phyloP scores from a whole-genome alignment of 2,329 filamentous ascomycete species.

The Ophiosphaerella herpotricha region DNA sequence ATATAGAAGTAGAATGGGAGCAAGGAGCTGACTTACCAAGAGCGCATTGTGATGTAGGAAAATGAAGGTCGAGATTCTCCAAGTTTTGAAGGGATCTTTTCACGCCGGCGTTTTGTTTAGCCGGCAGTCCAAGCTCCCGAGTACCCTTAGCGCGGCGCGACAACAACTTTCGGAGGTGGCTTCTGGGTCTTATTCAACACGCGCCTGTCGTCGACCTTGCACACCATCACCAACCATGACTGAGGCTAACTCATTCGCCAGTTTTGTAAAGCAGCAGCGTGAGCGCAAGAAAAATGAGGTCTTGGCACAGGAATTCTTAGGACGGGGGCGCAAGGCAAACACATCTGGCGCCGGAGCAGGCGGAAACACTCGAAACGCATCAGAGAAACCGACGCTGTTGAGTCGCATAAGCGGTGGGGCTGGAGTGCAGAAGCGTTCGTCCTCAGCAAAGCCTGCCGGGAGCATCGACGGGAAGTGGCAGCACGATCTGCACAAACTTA shows the following conservation, averaged over 20 bases:
- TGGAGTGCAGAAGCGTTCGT: constrained; percentile 68
- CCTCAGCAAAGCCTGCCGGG: constrained; percentile 51
- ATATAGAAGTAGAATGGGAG: constrained; percentile 18
- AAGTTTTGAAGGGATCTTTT: constrained; percentile 30
- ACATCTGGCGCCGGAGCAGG: constrained; percentile 54
- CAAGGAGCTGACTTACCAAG: constrained; percentile 34
- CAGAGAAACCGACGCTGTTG: constrained; percentile 62
- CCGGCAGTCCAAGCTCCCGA: constrained; percentile 15
- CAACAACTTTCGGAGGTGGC: not conserved
- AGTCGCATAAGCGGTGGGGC: constrained; percentile 71
- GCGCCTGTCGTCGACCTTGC: not conserved
- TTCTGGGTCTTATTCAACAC: constrained; percentile 5
- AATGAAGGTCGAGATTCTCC: constrained; percentile 15
- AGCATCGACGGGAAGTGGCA: constrained; percentile 72
- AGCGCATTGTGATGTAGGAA: constrained; percentile 27
- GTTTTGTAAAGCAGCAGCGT: constrained; percentile 51
- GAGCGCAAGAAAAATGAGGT: constrained; percentile 72
- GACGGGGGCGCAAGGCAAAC: constrained; percentile 60
- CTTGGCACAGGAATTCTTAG: constrained; percentile 74
- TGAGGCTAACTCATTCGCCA: constrained; percentile 33
- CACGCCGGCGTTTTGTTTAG: constrained; percentile 22
- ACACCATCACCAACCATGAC: constrained; percentile 20
- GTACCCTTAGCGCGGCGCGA: constrained; percentile 18
- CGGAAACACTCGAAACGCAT: constrained; percentile 49
- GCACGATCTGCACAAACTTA: constrained; percentile 66